Conservation (phyloP, 169 alveolate species). For the Besnoitia besnoiti region DNA sequence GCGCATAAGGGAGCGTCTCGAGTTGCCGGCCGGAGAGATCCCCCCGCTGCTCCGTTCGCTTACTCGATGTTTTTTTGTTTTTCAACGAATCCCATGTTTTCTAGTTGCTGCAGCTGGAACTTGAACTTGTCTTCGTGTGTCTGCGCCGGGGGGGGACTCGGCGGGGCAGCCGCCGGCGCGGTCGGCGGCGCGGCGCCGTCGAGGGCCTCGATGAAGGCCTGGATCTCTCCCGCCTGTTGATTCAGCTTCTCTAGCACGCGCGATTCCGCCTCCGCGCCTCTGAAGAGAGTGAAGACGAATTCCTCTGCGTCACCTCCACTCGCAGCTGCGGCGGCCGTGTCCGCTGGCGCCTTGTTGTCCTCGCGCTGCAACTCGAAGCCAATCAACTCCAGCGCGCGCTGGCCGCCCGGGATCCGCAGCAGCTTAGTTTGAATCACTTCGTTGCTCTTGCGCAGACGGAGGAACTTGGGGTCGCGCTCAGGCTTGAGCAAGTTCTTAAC, state of each 20-base stretch:
- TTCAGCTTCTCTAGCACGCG: not conserved
- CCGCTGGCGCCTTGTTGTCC: not conserved
- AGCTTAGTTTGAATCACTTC: not conserved
- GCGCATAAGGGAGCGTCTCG: not conserved
- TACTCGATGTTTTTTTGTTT: slow-evolving; percentile 45
- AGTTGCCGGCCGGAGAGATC: not conserved
- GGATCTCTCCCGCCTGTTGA: not conserved
- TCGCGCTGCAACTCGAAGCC: not conserved
- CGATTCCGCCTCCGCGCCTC: not conserved
- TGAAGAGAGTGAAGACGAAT: not conserved
- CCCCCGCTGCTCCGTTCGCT: not conserved
- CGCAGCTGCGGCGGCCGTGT: not conserved
- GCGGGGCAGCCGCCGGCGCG: not conserved
- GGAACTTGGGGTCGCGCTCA: not conserved
- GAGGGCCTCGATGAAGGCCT: not conserved
- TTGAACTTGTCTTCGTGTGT: not conserved
- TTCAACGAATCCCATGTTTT: slow-evolving; percentile 47
- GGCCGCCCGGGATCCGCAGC: slow-evolving; percentile 19
- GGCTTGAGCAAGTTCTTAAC: slow-evolving; percentile 4
- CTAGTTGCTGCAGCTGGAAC: slow-evolving; percentile 51
- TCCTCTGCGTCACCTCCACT: not conserved
- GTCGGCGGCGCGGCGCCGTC: not conserved
- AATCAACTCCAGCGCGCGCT: not conserved
- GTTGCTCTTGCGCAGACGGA: not conserved
- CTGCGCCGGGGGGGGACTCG: not conserved